These are phyloP conservation scores for Exophiala sp. DNA, from an alignment of 2,329 filamentous ascomycete genomes.

Conservation along the genomic window DNA sequence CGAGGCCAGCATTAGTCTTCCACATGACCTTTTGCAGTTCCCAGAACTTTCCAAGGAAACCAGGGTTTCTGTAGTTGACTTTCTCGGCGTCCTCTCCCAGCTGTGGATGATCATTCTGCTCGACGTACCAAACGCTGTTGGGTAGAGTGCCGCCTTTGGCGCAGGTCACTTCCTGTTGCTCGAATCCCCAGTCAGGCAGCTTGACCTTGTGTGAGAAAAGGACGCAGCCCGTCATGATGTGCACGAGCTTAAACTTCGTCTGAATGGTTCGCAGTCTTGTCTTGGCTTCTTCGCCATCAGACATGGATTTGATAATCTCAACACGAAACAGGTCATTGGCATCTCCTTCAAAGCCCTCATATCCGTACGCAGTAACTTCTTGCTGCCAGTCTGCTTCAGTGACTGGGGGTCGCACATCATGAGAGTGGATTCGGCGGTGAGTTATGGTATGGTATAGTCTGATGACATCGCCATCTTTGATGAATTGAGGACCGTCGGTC, in stretches of 20 bases:
- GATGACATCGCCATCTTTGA: constrained; percentile 77
- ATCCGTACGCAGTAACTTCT: constrained; percentile 94
- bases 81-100: constrained; percentile 75
- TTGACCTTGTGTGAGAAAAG: constrained; percentile 99
- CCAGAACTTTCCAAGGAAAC: constrained; percentile 97
- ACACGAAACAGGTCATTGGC: constrained; percentile 94
- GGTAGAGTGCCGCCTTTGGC: constrained; percentile 85
- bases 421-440: constrained; percentile 87
- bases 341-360: constrained; percentile 93
- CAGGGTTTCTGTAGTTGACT: constrained; percentile 91
- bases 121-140: constrained; percentile 96
- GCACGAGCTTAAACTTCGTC: constrained; percentile 91
- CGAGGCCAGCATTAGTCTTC: constrained; percentile 93
- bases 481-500: constrained; percentile 54
- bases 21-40: constrained; percentile 98
- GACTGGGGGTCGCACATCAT: constrained; percentile 84
- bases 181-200: constrained; percentile 94
- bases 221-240: constrained; percentile 93
- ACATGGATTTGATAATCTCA: constrained; percentile 90
- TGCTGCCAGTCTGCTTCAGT: constrained; percentile 92
- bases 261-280: constrained; percentile 87
- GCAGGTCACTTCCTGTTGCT: constrained; percentile 99
- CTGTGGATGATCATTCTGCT: constrained; percentile 80
- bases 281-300: constrained; percentile 73
- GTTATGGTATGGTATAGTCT: constrained; percentile 81